Evolutionary conservation across 495 filamentous ascomycete species (phyloP).

Genomic region (Rostrohypoxylon terebratum): DNA sequence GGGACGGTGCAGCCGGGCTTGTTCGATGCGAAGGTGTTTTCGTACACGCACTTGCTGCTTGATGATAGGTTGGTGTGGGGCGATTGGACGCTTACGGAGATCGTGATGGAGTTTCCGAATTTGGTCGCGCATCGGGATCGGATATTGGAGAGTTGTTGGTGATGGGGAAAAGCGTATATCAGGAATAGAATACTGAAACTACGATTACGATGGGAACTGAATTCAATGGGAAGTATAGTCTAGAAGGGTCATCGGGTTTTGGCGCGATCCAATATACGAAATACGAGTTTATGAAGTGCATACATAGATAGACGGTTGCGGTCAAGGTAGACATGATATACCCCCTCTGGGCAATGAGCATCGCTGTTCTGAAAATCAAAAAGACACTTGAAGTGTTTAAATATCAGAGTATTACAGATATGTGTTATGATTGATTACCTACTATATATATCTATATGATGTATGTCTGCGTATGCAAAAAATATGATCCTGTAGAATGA

Average conservation of each 20-base stretch:
- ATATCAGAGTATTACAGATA: no score
- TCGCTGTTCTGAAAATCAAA: background rate
- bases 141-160: slow-evolving; percentile 52
- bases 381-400: background rate
- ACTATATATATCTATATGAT: no score
- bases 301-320: background rate
- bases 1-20: slow-evolving; percentile 66
- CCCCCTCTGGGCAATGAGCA: background rate
- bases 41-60: slow-evolving; percentile 87
- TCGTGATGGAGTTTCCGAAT: slow-evolving; percentile 49
- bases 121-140: slow-evolving; percentile 50
- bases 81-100: slow-evolving; percentile 34
- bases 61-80: slow-evolving; percentile 70
- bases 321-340: background rate
- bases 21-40: slow-evolving; percentile 90
- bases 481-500: no score
- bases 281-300: background rate
- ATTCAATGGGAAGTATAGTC: background rate
- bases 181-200: background rate
- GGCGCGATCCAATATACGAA: background rate
- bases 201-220: background rate
- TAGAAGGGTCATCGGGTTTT: background rate
- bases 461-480: no score
- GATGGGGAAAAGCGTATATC: background rate
- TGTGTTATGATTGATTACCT: no score